Base-by-base conservation (phyloP, 129 eudicot species). In the Pulicaria dysenterica region DNA sequence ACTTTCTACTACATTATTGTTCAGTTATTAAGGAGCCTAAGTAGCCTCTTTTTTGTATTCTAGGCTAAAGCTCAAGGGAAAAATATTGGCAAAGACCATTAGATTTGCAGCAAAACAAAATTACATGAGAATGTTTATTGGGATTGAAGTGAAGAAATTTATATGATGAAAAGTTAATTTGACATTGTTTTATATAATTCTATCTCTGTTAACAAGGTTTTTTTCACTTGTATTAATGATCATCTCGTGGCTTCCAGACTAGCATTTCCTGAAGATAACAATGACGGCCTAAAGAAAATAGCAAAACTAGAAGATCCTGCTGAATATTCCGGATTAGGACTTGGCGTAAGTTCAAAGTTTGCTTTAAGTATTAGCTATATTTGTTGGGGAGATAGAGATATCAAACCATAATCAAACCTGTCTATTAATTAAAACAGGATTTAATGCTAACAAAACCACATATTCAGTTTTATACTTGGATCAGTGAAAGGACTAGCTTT, bases 181-280 rank as follows among this genome's bases (percentile, higher is more conserved):
- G 11, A 36, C 12, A 36, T 36, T 19, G 34, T 41, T 54, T 12
- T 17, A 40, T 19, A 6, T 36, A 15, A 15, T 37, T 40, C 15
- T 37, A 24, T n/a, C n/a, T n/a, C 53, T 4, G 34, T 3, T 58
- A 58, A 34, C 63, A 58, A 3, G 63, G 63, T 15, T 61, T 40
- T 38, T 6, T 39, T 61, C 15, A 39, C 48, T 39, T 31, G 16
- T 36, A 31, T 45, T 13, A n/a, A 39, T 67, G 44, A n/a, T 47
- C 58, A 19, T 75, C 3, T 7, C 67, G 19, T 67, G 77, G 72
- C 58, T 73, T 76, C 40, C 81, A 93, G 98, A 72, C 82, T 93
- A 74, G 85, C 98, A 60, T 93, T 93, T 81, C 98, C 95, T 36
- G 92, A 93, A 82, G 87, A 80, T 80, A 87, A 85, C 83, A 89